Evolutionary conservation across 1,284 basidiomycete species (phyloP).

Genomic region (Puccinia coronata): DNA sequence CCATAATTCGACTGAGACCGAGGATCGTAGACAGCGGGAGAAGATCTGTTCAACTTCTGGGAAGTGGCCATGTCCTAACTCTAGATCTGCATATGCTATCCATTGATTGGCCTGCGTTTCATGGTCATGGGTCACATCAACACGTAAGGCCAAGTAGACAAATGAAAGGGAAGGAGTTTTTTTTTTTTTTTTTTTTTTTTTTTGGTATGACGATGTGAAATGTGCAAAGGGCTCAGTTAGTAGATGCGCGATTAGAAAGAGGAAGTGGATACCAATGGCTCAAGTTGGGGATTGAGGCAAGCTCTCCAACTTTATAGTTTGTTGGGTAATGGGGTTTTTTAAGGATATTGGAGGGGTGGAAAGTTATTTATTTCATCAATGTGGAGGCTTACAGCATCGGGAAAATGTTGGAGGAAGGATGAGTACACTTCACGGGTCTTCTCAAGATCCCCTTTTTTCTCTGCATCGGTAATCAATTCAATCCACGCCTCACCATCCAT

Average conservation of each 20-base stretch:
- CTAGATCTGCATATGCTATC: conserved; percentile 75
- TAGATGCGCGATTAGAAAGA: conserved; percentile 11
- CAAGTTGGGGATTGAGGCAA: not conserved
- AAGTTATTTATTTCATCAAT: conserved; percentile 44
- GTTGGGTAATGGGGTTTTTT: conserved; percentile 61
- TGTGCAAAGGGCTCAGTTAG: conserved; percentile 16
- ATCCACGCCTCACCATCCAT: conserved; percentile 71
- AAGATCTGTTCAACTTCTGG: conserved; percentile 75
- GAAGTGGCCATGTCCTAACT: conserved; percentile 67
- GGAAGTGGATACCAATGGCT: conserved; percentile 8
- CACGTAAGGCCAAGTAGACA: not conserved
- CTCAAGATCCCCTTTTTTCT: conserved; percentile 69
- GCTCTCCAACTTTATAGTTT: not conserved
- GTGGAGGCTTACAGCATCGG: conserved; percentile 68
- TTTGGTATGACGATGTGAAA: too few species aligned
- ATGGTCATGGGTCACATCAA: not conserved
- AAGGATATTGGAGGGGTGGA: conserved; percentile 62
- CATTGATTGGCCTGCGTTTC: conserved; percentile 59
- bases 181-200: too few species aligned
- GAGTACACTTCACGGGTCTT: conserved; percentile 73
- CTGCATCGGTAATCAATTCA: conserved; percentile 68
- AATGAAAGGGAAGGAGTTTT: not conserved
- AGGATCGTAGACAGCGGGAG: conserved; percentile 75
- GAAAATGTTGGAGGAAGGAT: conserved; percentile 72
- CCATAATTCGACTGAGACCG: conserved; percentile 82